phyloP scores from a whole-genome alignment of 106 monocot genomes.

The Platanthera guangdongensis region DNA sequence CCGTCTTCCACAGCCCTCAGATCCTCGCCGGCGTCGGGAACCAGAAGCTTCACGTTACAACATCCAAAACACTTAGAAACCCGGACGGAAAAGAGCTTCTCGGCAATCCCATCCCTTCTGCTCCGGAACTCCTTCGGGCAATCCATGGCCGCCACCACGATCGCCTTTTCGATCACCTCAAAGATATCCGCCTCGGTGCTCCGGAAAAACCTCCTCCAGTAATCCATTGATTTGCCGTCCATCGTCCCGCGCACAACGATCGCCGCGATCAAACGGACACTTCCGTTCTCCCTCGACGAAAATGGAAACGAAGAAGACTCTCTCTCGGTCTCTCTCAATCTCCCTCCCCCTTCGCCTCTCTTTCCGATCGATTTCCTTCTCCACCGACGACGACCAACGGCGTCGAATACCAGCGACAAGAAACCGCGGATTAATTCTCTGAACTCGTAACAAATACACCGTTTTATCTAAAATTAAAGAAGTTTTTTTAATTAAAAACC shows the following conservation, averaged over 20 bases:
- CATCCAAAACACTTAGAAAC: slow-evolving; percentile 24
- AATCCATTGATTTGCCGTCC: slow-evolving; percentile 21
- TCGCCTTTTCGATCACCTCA: slow-evolving; percentile 65
- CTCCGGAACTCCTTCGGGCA: slow-evolving; percentile 35
- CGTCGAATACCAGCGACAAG: neutral
- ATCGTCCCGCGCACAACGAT: neutral
- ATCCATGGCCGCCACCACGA: slow-evolving; percentile 54
- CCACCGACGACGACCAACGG: neutral
- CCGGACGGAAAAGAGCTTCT: slow-evolving; percentile 38
- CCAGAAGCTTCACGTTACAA: slow-evolving; percentile 20
- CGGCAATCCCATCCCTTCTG: slow-evolving; percentile 40
- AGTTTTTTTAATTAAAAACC: neutral
- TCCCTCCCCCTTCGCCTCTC: neutral
- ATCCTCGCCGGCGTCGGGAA: slow-evolving; percentile 3
- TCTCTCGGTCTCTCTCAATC: no score
- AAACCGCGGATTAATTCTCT: neutral
- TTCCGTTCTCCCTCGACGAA: neutral
- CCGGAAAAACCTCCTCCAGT: slow-evolving; percentile 61
- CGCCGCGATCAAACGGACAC: neutral
- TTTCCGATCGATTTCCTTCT: neutral
- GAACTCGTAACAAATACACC: neutral
- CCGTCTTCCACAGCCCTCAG: slow-evolving; percentile 21
- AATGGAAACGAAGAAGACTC: neutral
- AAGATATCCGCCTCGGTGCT: slow-evolving; percentile 43
- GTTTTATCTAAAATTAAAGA: neutral